Percentiles rank a stretch among this genome's conserved stretches.
These are phyloP conservation scores for Colletotrichum sublineola DNA, from an alignment of 2,329 filamentous ascomycete species.

Conservation along the genomic window DNA sequence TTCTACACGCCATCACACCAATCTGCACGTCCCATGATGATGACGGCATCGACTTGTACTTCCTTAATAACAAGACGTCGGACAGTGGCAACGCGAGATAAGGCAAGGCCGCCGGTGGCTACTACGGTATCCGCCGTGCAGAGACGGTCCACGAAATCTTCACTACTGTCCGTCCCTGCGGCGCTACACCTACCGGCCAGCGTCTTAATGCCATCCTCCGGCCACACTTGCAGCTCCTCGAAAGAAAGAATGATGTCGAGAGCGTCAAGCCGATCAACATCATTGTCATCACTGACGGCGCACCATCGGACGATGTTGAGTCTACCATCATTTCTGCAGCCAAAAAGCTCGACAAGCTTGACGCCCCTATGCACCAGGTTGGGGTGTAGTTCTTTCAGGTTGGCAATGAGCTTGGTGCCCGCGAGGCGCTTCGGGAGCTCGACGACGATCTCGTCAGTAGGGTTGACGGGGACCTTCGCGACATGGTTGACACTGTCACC, in stretches of 20 bases:
- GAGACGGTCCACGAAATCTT: conserved; percentile 78
- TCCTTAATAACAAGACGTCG: conserved; percentile 77
- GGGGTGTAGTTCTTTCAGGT: conserved; percentile 98
- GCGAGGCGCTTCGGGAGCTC: conserved; percentile 74
- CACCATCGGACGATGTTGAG: conserved; percentile 83
- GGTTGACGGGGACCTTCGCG: conserved; percentile 72
- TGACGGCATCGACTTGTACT: conserved; percentile 92
- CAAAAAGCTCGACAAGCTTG: conserved; percentile 75
- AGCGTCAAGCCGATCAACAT: conserved; percentile 85
- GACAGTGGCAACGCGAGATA: conserved; percentile 50
- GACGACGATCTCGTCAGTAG: conserved; percentile 78
- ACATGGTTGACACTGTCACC: conserved; percentile 93
- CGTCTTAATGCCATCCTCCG: conserved; percentile 79
- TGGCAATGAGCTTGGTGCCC: conserved; percentile 77
- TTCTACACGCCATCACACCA: conserved; percentile 80
- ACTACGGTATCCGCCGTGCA: conserved; percentile 72
- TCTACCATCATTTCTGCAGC: conserved; percentile 76
- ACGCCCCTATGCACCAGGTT: conserved; percentile 83
- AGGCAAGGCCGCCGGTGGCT: conserved; percentile 63
- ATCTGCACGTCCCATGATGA: conserved; percentile 84
- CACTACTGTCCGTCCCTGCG: conserved; percentile 70
- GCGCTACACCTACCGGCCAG: conserved; percentile 80
- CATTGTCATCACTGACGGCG: conserved; percentile 93
- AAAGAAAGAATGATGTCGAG: conserved; percentile 55
- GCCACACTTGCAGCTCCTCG: conserved; percentile 71